A percentile compares a stretch with the other conserved stretches of the same genome.
Conservation (phyloP, 495 filamentous ascomycete genomes). For the Sphaerosporella brunnea region DNA sequence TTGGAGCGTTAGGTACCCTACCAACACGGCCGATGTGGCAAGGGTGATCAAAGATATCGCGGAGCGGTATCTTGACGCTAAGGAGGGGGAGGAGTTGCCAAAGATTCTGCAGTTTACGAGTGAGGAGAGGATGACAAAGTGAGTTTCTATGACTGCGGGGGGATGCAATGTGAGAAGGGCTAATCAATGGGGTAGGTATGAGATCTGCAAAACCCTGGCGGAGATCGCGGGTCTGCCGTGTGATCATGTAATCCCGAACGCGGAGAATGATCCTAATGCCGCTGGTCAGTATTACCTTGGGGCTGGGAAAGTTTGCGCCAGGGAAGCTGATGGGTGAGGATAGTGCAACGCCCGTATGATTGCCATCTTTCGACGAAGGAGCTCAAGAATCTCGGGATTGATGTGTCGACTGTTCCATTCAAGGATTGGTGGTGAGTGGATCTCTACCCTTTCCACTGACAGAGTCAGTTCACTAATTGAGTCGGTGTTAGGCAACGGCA, state of each 20-base stretch:
- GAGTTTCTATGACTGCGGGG: not conserved
- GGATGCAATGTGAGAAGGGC: not conserved
- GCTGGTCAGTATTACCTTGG: constrained; percentile 38
- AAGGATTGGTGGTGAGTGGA: constrained; percentile 58
- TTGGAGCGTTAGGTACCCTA: constrained; percentile 73
- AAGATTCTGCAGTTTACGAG: constrained; percentile 70
- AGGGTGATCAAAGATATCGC: constrained; percentile 57
- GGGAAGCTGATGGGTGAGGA: constrained; percentile 7
- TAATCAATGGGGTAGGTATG: constrained; percentile 33
- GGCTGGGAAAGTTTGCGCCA: not conserved
- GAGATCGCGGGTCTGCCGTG: constrained; percentile 64
- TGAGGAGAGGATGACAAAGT: constrained; percentile 72
- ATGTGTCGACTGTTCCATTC: constrained; percentile 61
- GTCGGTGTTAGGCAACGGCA: constrained; percentile 15
- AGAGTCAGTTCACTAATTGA: no score
- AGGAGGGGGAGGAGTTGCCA: constrained; percentile 33
- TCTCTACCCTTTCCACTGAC: no score
- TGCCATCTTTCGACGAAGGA: constrained; percentile 67
- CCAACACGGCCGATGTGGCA: constrained; percentile 74
- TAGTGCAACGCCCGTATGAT: constrained; percentile 54
- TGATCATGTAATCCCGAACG: constrained; percentile 50
- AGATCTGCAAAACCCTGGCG: constrained; percentile 65
- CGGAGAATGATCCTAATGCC: constrained; percentile 59
- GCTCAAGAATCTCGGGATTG: constrained; percentile 57
- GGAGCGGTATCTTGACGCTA: constrained; percentile 36